phyloP scores from a whole-genome alignment of 192 early-diverging fungal genomes.

The Entophlyctis helioformis region DNA sequence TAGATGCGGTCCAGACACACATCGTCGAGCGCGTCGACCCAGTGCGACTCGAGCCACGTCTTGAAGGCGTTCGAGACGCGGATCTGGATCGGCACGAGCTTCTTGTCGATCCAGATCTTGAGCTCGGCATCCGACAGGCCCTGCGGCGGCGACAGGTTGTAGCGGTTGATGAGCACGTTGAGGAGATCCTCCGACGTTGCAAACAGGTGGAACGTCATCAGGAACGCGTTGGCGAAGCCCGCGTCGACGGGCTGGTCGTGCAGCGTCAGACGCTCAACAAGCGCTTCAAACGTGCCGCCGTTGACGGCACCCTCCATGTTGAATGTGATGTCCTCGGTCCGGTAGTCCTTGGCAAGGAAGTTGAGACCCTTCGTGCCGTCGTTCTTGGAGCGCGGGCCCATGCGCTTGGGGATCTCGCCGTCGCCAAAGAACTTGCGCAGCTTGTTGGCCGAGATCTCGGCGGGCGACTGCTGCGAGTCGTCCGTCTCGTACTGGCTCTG shows the following conservation, averaged over 20 bases:
- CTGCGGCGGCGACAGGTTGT: constrained; percentile 59
- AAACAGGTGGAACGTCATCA: constrained; percentile 88
- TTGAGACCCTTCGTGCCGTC: too few species aligned
- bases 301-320: constrained; percentile 81
- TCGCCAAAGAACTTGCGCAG: constrained; percentile 36
- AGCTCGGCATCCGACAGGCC: constrained; percentile 50
- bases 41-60: constrained; percentile 85
- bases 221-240: constrained; percentile 69
- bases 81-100: constrained; percentile 72
- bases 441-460: constrained; percentile 5
- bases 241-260: constrained; percentile 71
- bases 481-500: too few species aligned
- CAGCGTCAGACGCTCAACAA: constrained; percentile 79
- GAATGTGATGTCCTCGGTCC: constrained; percentile 60
- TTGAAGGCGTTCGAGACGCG: constrained; percentile 83
- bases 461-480: too few species aligned
- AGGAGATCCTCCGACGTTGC: constrained; percentile 63
- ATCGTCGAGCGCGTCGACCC: constrained; percentile 64
- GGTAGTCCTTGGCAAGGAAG: constrained; percentile 67
- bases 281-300: constrained; percentile 75
- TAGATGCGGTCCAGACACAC: constrained; percentile 59
- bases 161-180: constrained; percentile 56
- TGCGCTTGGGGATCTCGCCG: too few species aligned
- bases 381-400: neutral
- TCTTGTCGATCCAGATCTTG: constrained; percentile 71